Percentiles rank a stretch among this genome's conserved stretches.
Conservation (phyloP, 2,329 filamentous ascomycete species). For the Alternaria brassicicola region DNA sequence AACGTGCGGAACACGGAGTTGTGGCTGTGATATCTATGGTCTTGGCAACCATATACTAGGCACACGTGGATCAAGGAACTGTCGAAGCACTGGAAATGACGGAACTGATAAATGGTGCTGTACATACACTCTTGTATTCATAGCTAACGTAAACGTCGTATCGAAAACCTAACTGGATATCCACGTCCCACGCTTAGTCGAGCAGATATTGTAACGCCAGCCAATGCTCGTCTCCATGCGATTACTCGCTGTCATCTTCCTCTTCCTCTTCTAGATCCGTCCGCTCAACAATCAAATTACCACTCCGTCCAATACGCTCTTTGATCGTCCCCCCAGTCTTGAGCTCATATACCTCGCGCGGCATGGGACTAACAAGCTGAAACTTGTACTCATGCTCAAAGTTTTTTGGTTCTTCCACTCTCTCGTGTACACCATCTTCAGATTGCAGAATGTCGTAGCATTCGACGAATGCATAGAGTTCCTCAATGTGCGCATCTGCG, state of each 20-base stretch:
- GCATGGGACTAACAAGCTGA: constrained; percentile 82
- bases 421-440: constrained; percentile 41
- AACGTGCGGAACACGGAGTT: not conserved
- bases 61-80: not conserved
- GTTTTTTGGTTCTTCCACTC: constrained; percentile 61
- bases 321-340: constrained; percentile 69
- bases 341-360: constrained; percentile 78
- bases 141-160: not conserved
- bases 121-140: not conserved
- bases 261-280: constrained; percentile 63
- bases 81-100: not conserved
- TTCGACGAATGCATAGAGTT: constrained; percentile 95
- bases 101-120: not conserved
- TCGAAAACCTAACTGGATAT: not conserved
- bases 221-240: not conserved
- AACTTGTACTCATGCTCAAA: constrained; percentile 89
- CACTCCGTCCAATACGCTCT: constrained; percentile 78
- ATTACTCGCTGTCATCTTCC: constrained; percentile 45
- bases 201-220: not conserved
- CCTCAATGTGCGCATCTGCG: constrained; percentile 74
- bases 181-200: constrained; percentile 8
- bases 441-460: constrained; percentile 73
- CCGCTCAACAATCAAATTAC: constrained; percentile 87
- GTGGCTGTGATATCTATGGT: not conserved
- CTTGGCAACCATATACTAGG: not conserved